Evolutionary conservation across 441 rosid species (phyloP).

Genomic region (Pelargonium fulgidum): DNA sequence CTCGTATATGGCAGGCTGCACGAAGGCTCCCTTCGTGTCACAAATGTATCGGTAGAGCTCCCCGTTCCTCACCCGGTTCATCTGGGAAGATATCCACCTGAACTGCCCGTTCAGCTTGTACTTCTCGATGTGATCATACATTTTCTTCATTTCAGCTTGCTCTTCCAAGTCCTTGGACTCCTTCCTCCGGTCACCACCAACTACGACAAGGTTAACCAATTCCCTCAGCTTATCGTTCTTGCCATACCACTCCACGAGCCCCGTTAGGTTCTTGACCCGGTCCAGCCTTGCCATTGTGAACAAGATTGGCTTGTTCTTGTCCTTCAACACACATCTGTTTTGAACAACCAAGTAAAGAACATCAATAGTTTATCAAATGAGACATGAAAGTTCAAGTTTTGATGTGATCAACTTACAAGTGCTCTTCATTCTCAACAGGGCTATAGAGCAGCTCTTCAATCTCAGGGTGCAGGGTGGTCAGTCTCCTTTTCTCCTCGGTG

Average conservation of each 20-base stretch:
- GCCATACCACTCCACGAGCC: constrained; percentile 94
- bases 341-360: constrained; percentile 1
- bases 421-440: constrained; percentile 70
- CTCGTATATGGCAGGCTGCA: constrained; percentile 86
- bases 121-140: constrained; percentile 52
- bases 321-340: constrained; percentile 61
- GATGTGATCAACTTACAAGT: constrained; percentile 44
- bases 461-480: constrained; percentile 66
- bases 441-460: constrained; percentile 89
- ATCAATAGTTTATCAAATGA: background rate
- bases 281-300: constrained; percentile 97
- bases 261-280: constrained; percentile 79
- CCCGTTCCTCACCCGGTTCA: constrained; percentile 79
- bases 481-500: constrained; percentile 57
- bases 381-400: background rate
- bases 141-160: constrained; percentile 82
- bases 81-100: constrained; percentile 92
- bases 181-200: constrained; percentile 85
- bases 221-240: constrained; percentile 59
- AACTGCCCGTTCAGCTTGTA: constrained; percentile 80
- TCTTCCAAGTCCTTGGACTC: constrained; percentile 75
- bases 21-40: constrained; percentile 81
- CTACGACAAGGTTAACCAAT: constrained; percentile 74
- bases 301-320: constrained; percentile 68
- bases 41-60: constrained; percentile 80